Percentiles rank a stretch among this genome's conserved stretches.
These are phyloP conservation scores for Penicillium sp. DNA, from an alignment of 2,329 filamentous ascomycete species.

Conservation along the genomic window DNA sequence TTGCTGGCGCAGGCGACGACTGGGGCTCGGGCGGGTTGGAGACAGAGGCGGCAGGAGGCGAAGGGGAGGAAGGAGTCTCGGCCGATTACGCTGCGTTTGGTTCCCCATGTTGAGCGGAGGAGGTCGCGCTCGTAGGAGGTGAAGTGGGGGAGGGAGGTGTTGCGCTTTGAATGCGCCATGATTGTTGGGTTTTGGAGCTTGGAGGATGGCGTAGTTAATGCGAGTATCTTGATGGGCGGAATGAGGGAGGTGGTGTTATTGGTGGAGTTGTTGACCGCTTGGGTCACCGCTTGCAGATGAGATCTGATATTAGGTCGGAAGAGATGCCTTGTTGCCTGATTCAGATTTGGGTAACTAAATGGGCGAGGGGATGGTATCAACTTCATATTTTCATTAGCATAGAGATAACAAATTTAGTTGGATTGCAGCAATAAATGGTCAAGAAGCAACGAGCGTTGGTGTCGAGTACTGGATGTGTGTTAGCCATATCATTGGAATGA, in stretches of 20 bases:
- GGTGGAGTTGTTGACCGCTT: neutral
- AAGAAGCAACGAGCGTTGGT: too few relatives aligned
- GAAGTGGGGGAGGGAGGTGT: slow-evolving; percentile 89
- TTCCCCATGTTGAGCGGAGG: slow-evolving; percentile 76
- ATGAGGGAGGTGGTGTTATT: neutral
- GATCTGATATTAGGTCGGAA: neutral
- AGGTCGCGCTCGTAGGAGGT: slow-evolving; percentile 84
- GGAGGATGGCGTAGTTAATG: neutral
- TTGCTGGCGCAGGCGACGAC: slow-evolving; percentile 74
- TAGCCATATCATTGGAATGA: neutral
- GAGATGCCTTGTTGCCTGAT: neutral
- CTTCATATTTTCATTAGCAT: too few relatives aligned
- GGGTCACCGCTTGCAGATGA: neutral
- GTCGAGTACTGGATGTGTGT: too few relatives aligned
- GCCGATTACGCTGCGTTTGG: slow-evolving; percentile 74
- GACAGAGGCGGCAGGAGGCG: slow-evolving; percentile 80
- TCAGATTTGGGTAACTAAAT: too few relatives aligned
- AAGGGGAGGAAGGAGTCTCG: slow-evolving; percentile 92
- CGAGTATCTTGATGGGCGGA: neutral
- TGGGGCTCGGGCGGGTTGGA: slow-evolving; percentile 73
- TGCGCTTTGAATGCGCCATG: slow-evolving; percentile 63
- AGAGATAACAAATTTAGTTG: too few relatives aligned
- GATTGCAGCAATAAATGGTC: too few relatives aligned
- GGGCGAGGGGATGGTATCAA: too few relatives aligned
- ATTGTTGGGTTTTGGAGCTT: neutral